phyloP scores from a whole-genome alignment of 768 basidiomycete species.

The Ramaria sp. region DNA sequence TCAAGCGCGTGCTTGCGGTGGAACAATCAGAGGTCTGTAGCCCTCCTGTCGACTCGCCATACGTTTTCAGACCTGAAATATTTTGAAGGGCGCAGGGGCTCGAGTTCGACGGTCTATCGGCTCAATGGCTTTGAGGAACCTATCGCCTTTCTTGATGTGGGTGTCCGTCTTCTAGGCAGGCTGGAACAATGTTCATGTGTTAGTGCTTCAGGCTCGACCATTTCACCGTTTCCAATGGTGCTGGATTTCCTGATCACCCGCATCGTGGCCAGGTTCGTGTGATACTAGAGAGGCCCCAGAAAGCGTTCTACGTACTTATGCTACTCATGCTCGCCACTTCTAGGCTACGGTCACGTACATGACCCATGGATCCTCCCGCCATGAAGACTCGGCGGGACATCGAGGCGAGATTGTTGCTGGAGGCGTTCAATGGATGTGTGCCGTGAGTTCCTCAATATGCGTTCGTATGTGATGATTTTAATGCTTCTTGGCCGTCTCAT shows the following conservation, averaged over 20 bases:
- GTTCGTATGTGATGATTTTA: constrained; percentile 2
- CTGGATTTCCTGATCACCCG: constrained; percentile 88
- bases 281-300: constrained; percentile 34
- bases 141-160: constrained; percentile 83
- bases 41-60: background rate
- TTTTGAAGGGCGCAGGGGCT: constrained; percentile 62
- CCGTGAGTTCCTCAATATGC: constrained; percentile 32
- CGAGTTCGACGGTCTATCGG: constrained; percentile 84
- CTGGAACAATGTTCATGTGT: background rate
- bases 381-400: constrained; percentile 90
- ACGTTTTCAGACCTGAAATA: background rate
- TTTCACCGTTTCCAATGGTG: constrained; percentile 60
- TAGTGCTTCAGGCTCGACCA: constrained; percentile 45
- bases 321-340: constrained; percentile 16
- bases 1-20: constrained; percentile 67
- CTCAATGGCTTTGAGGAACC: constrained; percentile 55
- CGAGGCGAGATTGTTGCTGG: constrained; percentile 66
- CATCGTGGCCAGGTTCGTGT: constrained; percentile 68
- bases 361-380: constrained; percentile 47
- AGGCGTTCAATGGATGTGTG: constrained; percentile 94
- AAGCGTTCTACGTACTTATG: constrained; percentile 10
- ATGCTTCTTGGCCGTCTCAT: background rate
- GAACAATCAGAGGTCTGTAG: constrained; percentile 56
- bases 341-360: constrained; percentile 29
- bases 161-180: constrained; percentile 6